These are phyloP conservation scores for Candida nitratophila DNA, from an alignment of 805 yeast species.

Conservation along the genomic window DNA sequence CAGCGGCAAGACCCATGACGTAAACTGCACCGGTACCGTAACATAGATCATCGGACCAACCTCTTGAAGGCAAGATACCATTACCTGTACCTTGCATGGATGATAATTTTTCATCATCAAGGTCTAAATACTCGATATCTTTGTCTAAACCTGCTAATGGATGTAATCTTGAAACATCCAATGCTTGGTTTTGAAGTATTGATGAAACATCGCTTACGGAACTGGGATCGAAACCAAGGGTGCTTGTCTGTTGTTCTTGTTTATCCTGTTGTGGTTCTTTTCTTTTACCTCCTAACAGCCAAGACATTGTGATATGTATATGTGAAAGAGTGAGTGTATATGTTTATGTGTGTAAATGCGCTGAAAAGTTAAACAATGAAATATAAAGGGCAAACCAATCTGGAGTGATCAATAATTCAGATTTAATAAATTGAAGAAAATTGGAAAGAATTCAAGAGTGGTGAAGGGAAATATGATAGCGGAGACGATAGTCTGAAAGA, in stretches of 20 bases:
- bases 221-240: slow-evolving; percentile 59
- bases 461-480: too few relatives aligned
- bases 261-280: slow-evolving; percentile 13
- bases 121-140: slow-evolving; percentile 82
- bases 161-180: slow-evolving; percentile 71
- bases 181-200: slow-evolving; percentile 51
- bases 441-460: too few relatives aligned
- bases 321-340: too few relatives aligned
- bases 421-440: too few relatives aligned
- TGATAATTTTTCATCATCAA: slow-evolving; percentile 76
- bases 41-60: slow-evolving; percentile 95
- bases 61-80: slow-evolving; percentile 91
- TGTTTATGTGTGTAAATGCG: too few relatives aligned
- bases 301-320: slow-evolving; percentile 28
- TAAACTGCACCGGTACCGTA: slow-evolving; percentile 97
- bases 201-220: slow-evolving; percentile 57
- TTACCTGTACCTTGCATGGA: slow-evolving; percentile 75
- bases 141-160: slow-evolving; percentile 90
- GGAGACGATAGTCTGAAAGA: too few relatives aligned
- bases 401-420: too few relatives aligned
- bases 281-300: slow-evolving; percentile 41
- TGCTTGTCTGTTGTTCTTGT: slow-evolving; percentile 19
- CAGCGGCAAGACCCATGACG: slow-evolving; percentile 75
- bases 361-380: too few relatives aligned
- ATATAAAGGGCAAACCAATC: too few relatives aligned